Conservation (phyloP, 441 rosid species). For the Monsonia emarginata region DNA sequence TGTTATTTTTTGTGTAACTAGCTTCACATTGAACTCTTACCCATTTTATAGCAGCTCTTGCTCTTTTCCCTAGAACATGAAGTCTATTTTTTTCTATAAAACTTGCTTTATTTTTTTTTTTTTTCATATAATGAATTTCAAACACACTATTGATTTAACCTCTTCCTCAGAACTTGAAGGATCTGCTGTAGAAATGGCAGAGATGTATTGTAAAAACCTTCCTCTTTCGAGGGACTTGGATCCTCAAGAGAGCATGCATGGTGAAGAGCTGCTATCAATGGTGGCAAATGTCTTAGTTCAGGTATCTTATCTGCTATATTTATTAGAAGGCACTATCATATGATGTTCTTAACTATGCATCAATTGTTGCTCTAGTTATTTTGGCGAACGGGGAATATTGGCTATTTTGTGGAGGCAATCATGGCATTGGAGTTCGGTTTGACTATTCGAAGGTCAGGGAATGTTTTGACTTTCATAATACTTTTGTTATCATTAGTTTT, state of each 20-base stretch:
- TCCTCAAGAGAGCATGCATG: slow-evolving; percentile 86
- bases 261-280: slow-evolving; percentile 82
- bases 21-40: neutral
- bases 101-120: neutral
- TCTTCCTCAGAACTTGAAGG: slow-evolving; percentile 52
- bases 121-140: neutral
- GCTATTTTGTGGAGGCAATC: slow-evolving; percentile 78
- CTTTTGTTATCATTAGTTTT: slow-evolving; percentile 9
- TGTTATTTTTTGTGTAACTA: neutral
- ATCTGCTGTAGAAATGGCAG: slow-evolving; percentile 50
- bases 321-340: neutral
- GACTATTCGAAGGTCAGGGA: slow-evolving; percentile 58
- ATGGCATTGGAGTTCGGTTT: slow-evolving; percentile 92
- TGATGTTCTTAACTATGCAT: slow-evolving; percentile 6
- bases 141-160: slow-evolving; percentile 16
- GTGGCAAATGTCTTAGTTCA: slow-evolving; percentile 70
- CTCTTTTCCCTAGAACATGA: neutral
- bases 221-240: slow-evolving; percentile 86
- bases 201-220: slow-evolving; percentile 65
- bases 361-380: slow-evolving; percentile 43
- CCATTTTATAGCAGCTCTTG: neutral
- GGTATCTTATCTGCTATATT: slow-evolving; percentile 33
- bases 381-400: slow-evolving; percentile 63
- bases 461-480: slow-evolving; percentile 14
- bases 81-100: neutral